A percentile compares a stretch with the other conserved stretches of the same genome.
Evolutionary conservation across 2,329 filamentous ascomycete genomes (phyloP).

Genomic region (Pseudocercospora crystallina): DNA sequence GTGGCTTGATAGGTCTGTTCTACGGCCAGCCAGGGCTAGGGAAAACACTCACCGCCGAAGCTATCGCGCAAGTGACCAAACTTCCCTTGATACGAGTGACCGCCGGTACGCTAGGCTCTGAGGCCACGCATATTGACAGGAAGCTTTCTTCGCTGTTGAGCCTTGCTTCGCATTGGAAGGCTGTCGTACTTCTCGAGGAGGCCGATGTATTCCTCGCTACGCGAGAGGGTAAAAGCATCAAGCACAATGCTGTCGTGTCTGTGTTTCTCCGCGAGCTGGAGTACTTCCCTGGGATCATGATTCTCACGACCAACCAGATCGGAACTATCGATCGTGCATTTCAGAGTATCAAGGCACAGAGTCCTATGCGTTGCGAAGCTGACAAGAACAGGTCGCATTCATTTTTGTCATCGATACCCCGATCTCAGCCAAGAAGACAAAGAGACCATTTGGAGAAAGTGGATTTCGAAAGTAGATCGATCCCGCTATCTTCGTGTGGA

Average conservation of each 20-base stretch:
- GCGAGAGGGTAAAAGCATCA: slow-evolving; percentile 76
- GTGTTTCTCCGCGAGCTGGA: slow-evolving; percentile 81
- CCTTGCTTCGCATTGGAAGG: slow-evolving; percentile 21
- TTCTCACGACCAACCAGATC: slow-evolving; percentile 12
- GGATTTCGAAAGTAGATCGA: neutral
- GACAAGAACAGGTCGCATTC: slow-evolving; percentile 56
- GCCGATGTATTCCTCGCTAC: slow-evolving; percentile 44
- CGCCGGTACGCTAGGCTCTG: slow-evolving; percentile 3
- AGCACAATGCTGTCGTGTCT: slow-evolving; percentile 77
- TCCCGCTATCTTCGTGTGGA: neutral
- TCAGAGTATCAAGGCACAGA: slow-evolving; percentile 45
- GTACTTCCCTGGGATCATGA: slow-evolving; percentile 82
- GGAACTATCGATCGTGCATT: slow-evolving; percentile 12
- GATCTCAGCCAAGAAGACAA: slow-evolving; percentile 47
- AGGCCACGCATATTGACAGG: slow-evolving; percentile 18
- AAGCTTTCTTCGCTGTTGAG: slow-evolving; percentile 14
- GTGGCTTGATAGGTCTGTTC: slow-evolving; percentile 10
- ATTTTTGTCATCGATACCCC: slow-evolving; percentile 77
- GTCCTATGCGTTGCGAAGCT: slow-evolving; percentile 66
- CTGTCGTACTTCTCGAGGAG: slow-evolving; percentile 40
- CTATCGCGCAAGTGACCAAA: slow-evolving; percentile 8
- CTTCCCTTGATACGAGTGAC: slow-evolving; percentile 3
- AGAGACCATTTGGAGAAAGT: slow-evolving; percentile 3
- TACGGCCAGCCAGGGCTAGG: slow-evolving; percentile 25
- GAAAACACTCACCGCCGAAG: slow-evolving; percentile 21